These are phyloP conservation scores for Calonectria leucothoes DNA, from an alignment of 2,329 filamentous ascomycete genomes.

Conservation along the genomic window DNA sequence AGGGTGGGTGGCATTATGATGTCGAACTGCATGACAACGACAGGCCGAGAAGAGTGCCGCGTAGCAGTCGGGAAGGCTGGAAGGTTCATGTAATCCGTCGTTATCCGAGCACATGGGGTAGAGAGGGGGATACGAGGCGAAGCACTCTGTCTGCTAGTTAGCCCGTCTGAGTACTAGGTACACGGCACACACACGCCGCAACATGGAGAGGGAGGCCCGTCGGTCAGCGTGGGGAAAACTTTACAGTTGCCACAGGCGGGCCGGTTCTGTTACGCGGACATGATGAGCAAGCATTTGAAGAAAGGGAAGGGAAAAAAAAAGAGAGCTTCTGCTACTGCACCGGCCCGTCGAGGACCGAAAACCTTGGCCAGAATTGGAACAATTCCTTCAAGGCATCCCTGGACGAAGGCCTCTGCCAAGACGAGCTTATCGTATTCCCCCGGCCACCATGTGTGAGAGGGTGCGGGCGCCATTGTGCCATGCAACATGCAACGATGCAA, in stretches of 20 bases:
- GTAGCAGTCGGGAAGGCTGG: not conserved
- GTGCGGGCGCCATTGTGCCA: not conserved
- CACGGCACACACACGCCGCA: not conserved
- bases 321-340: constrained; percentile 1
- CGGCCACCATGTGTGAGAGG: not conserved
- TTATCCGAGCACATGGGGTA: not conserved
- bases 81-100: not conserved
- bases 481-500: not conserved
- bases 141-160: not conserved
- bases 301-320: not conserved
- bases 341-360: not conserved
- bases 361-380: not conserved
- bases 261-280: not conserved
- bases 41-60: not conserved
- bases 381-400: not conserved
- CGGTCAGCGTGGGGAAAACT: not conserved
- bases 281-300: not conserved
- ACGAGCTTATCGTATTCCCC: constrained; percentile 1
- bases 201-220: not conserved
- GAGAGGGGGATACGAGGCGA: not conserved
- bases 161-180: not conserved
- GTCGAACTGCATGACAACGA: not conserved
- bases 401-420: not conserved
- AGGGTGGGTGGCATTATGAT: constrained; percentile 10
- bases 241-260: not conserved